A percentile compares a stretch with the other conserved stretches of the same genome.
These are phyloP conservation scores for Suillus alpinus DNA, from an alignment of 768 basidiomycete species.

Conservation along the genomic window DNA sequence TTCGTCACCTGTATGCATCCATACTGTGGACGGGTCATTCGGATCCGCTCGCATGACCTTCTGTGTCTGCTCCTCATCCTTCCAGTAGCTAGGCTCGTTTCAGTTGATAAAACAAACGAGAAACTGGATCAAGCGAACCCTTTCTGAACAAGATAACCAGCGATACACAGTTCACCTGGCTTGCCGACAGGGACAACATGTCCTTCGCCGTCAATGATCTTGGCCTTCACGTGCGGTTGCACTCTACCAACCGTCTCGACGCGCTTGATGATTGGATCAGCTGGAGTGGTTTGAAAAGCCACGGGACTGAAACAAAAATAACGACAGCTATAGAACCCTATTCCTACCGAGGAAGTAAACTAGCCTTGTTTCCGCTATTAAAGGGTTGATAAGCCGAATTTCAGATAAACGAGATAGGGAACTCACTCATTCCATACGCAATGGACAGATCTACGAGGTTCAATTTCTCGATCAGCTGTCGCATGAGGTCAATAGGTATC, in stretches of 20 bases:
- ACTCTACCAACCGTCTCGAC: constrained; percentile 81
- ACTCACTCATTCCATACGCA: constrained; percentile 86
- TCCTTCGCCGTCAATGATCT: constrained; percentile 57
- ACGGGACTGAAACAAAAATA: constrained; percentile 55
- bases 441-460: constrained; percentile 71
- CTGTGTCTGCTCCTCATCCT: constrained; percentile 64
- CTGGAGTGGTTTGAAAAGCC: constrained; percentile 74
- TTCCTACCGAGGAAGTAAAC: neutral
- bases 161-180: constrained; percentile 70
- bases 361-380: constrained; percentile 69
- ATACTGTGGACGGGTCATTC: constrained; percentile 54
- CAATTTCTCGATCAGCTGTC: constrained; percentile 59
- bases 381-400: neutral
- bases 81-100: constrained; percentile 55
- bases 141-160: constrained; percentile 79
- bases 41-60: constrained; percentile 50
- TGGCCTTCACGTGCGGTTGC: constrained; percentile 76
- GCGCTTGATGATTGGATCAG: constrained; percentile 68
- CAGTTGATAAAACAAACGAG: neutral
- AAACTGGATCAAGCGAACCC: constrained; percentile 44
- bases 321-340: neutral
- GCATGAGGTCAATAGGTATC: constrained; percentile 80
- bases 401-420: neutral
- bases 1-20: constrained; percentile 87
- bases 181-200: constrained; percentile 67